Evolutionary conservation across 495 filamentous ascomycete genomes (phyloP), one percentile per base, ranked within the genome.

Genomic region (Hypoxylon cercidicola): DNA sequence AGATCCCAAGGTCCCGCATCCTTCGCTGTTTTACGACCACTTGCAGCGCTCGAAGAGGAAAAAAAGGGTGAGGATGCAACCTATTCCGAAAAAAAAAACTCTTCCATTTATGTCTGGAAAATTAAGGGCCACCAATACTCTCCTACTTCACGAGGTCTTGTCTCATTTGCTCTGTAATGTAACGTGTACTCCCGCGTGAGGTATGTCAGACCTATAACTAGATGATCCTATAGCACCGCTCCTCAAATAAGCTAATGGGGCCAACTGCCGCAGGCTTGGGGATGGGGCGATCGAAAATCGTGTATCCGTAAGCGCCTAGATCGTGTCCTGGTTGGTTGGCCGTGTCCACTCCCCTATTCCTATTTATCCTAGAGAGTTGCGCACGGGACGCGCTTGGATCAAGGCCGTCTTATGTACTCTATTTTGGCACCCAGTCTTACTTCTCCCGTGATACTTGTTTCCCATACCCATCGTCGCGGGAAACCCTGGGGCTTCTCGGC

Each of bases 1-100:
- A 55, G 64, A 62, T 67, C 64, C 37, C 58, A 46, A 55, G 32
- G 57, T 47, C 52, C 63, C 63, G 63, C 63, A 52, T 67, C 32
- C 58, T 35, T 52, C 46, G 40, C 6, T 20, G 1, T n/a, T 53
- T 41, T 28, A 23, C 18, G 16, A 9, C 10, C 48, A 19, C 23
- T 16, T 9, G 1, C 32, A 34, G 46, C 46, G 28, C 25, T 50
- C 16, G 16, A 43, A 49, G 28, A 13, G 59, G 44, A 35, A 50
- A 50, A 25, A 16, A 16, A 39, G 28, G 19, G 45, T 43, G 20
- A 45, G 49, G n/a, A 34, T 28, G 9, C 18, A 40, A 34, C 44
- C 49, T 32, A 49, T 49, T 43, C 13, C 6, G 16, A 50, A 49
- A 35, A 25, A 40, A 44, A 60, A 21, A 44, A 11, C 9, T 13